These are phyloP conservation scores for Ogataea philodendri DNA, from an alignment of 805 yeast genomes.

Conservation along the genomic window DNA sequence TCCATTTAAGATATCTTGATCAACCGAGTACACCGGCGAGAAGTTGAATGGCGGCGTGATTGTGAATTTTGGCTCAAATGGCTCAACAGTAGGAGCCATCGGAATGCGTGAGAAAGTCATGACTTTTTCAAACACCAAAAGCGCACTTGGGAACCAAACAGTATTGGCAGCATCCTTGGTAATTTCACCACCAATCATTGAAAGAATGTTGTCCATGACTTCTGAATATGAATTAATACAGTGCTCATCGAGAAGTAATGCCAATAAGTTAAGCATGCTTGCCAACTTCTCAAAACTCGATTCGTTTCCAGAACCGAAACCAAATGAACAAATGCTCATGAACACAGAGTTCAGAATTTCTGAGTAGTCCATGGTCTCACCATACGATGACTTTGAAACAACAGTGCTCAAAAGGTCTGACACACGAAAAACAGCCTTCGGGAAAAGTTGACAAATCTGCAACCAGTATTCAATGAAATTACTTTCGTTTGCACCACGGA, in stretches of 20 bases:
- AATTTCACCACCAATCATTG: constrained; percentile 38
- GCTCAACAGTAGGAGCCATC: constrained; percentile 43
- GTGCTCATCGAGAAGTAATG: constrained; percentile 40
- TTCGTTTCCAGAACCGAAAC: constrained; percentile 24
- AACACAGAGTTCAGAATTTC: constrained; percentile 39
- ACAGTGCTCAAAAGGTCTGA: constrained; percentile 40
- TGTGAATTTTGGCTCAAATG: constrained; percentile 18
- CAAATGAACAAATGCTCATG: constrained; percentile 36
- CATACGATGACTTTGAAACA: constrained; percentile 34
- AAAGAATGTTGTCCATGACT: constrained; percentile 37
- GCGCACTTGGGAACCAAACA: constrained; percentile 59
- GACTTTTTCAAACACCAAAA: constrained; percentile 54
- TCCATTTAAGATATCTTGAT: constrained; percentile 23
- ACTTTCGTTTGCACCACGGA: constrained; percentile 37
- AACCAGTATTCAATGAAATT: constrained; percentile 43
- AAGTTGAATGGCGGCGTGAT: constrained; percentile 18
- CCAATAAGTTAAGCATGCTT: constrained; percentile 42
- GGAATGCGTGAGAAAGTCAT: constrained; percentile 55
- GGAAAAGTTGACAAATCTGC: constrained; percentile 42
- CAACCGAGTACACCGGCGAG: constrained; percentile 23
- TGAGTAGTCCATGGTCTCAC: constrained; percentile 34
- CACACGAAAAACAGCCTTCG: constrained; percentile 35
- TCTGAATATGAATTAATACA: constrained; percentile 37
- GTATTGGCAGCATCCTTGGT: constrained; percentile 39
- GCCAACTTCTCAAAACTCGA: constrained; percentile 33